Evolutionary conservation across 345 rosid genomes (phyloP).

Genomic region (Hypericum androsaemum): DNA sequence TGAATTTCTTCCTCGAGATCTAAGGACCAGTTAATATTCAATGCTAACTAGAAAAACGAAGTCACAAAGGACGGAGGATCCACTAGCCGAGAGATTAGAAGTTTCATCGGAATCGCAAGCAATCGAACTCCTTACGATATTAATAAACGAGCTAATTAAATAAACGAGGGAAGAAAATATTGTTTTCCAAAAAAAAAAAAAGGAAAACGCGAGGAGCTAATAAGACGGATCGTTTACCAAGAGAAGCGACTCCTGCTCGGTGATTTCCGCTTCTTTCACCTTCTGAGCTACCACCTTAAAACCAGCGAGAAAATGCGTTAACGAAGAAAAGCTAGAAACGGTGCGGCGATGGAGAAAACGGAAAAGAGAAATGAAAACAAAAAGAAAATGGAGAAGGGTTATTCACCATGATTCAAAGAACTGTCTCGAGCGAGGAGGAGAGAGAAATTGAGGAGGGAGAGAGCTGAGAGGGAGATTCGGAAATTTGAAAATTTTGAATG

Average conservation of each 20-base stretch:
- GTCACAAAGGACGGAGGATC: too few relatives aligned
- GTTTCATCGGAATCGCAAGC: too few relatives aligned
- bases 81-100: too few relatives aligned
- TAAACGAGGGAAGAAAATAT: not conserved
- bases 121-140: too few relatives aligned
- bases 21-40: too few relatives aligned
- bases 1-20: too few relatives aligned
- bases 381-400: slow-evolving; percentile 12
- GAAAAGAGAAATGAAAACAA: too few relatives aligned
- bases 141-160: too few relatives aligned
- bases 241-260: slow-evolving; percentile 96
- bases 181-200: too few relatives aligned
- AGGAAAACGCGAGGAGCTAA: not conserved
- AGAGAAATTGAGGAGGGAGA: slow-evolving; percentile 1
- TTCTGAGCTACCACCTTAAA: slow-evolving; percentile 82
- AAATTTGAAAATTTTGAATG: slow-evolving; percentile 18
- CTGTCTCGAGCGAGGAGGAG: slow-evolving; percentile 9
- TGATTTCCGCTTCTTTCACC: slow-evolving; percentile 84
- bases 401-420: slow-evolving; percentile 38
- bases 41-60: too few relatives aligned
- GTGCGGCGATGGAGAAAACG: not conserved
- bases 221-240: slow-evolving; percentile 37
- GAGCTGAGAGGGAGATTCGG: slow-evolving; percentile 12
- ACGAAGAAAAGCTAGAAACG: not conserved
- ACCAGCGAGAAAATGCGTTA: not conserved